phyloP scores from a whole-genome alignment of 768 basidiomycete species.

The Leccinum rimulosum region DNA sequence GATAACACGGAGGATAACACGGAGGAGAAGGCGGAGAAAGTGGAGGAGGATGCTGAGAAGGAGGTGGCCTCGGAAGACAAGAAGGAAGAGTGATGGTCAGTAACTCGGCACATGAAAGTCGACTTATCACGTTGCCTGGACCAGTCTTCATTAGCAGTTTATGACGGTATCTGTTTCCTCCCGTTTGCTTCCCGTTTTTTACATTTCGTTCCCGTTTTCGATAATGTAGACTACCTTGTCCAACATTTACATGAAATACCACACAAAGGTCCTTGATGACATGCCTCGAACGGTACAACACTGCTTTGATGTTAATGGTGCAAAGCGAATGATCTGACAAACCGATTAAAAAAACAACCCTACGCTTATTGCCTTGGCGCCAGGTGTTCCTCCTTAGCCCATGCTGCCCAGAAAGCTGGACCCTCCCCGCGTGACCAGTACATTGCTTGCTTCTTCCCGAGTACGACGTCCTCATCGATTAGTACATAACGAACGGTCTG shows the following conservation, averaged over 20 bases:
- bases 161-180: slow-evolving; percentile 3
- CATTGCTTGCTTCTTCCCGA: slow-evolving; percentile 56
- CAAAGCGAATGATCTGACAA: not conserved
- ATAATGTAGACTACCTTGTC: slow-evolving; percentile 32
- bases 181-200: slow-evolving; percentile 8
- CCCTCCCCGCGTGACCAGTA: slow-evolving; percentile 76
- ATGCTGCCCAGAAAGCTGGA: slow-evolving; percentile 71
- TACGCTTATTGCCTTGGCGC: slow-evolving; percentile 15
- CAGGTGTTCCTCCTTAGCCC: slow-evolving; percentile 63
- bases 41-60: slow-evolving; percentile 33
- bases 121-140: not conserved
- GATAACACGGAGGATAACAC: slow-evolving; percentile 25
- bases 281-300: not conserved
- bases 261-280: slow-evolving; percentile 9
- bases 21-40: slow-evolving; percentile 25
- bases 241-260: slow-evolving; percentile 32
- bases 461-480: slow-evolving; percentile 69
- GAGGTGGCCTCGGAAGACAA: slow-evolving; percentile 31
- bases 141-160: slow-evolving; percentile 9
- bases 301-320: not conserved
- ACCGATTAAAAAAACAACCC: not conserved
- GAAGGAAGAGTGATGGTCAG: slow-evolving; percentile 27
- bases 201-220: slow-evolving; percentile 9
- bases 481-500: slow-evolving; percentile 83
- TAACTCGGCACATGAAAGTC: slow-evolving; percentile 1